Evolutionary conservation across 306 rosid genomes (phyloP), one percentile per base, ranked within the genome.

Genomic region (Chamaecrista fasciculata): DNA sequence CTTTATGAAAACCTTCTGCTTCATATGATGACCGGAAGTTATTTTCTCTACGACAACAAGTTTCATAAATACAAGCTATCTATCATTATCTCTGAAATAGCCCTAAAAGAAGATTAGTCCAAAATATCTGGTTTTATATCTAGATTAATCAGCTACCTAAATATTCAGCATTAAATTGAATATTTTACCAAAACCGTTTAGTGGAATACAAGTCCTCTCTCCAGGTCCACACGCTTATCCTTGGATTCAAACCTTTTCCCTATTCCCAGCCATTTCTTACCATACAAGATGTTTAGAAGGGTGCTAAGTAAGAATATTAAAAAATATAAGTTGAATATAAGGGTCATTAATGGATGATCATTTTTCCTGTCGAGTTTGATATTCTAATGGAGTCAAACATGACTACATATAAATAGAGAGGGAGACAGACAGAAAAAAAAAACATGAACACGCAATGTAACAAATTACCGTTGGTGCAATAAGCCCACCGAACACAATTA

Each of bases 401-500:
- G 42, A 4, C 63, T 5, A 37, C 20, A 62, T 20, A 21, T 4
- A 2, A 4, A 28, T 1, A 8, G 9, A 48, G 25, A 48, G 11
- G 6, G 9, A 11, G n/a, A 48, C 11, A 48, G 11, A 16, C 1
- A 11, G n/a, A 10, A 15, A 15, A 21, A 37, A 46, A 4, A 14
- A 52, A 69, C 2, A 34, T 5, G 47, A 4, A 42, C 8, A 39
- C 26, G 48, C 3, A 9, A 43, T n/a, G 46, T 4, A 60, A 75
- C 20, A 59, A 68, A 85, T 86, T 88, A 94, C 98, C 51, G 89
- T 85, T 2, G 98, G 98, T 59, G 97, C 97, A 74, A 94, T 82
- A 58, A 94, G 80, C 67, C 96, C 97, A 26, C 98, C 98, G 64
- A 94, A 94, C 40, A 86, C 77, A 75, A 94, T 88, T 80, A 88